Evolutionary conservation across 495 filamentous ascomycete species (phyloP), one percentile per base, ranked within the genome.

Genomic region (Copromyces sp.): DNA sequence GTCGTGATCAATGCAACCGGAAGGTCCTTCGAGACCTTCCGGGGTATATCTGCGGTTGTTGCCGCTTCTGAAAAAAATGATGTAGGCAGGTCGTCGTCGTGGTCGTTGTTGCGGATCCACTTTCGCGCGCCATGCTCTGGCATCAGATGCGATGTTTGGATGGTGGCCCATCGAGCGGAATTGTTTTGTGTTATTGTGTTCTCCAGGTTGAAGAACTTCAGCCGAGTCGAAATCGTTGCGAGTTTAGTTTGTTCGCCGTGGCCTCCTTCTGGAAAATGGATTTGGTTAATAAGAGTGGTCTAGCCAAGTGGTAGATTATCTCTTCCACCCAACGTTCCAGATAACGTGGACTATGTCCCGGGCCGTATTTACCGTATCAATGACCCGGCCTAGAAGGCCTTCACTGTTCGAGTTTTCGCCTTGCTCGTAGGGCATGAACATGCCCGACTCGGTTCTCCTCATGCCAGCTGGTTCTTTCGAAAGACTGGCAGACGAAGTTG

Each of bases 291-390:
- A 79, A 78, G 70, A 77, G 74, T 61, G 74, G 70, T 78, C 79
- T 73, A 71, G 69, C 74, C 69, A 65, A 71, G 74, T 40, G 69
- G 17, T 70, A 39, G 39, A 71, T 91, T 77, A 94, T 74, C 89
- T 86, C 75, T 92, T 88, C 95, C 95, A 98, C 42, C 95, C 95
- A 71, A 98, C 95, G 79, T 99, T 99, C 94, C 94, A 97, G 75
- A 98, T 93, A 44, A 98, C 94, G 84, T 97, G 93, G 44, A 92
- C 94, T 76, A 99, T 99, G 76, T 99, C 95, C 75, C 90, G 90
- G 59, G 95, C 94, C 9, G 95, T 98, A 83, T 99, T 98, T 77
- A 99, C 93, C 53, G 94, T 95, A 80, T 98, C 93, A 77, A 95
- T 89, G 32, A 98, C 91, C 74, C 90, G 88, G 72, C 93, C 92